These are phyloP conservation scores for Kewa caespitosa DNA, from an alignment of 179 eudicot genomes.

Conservation along the genomic window DNA sequence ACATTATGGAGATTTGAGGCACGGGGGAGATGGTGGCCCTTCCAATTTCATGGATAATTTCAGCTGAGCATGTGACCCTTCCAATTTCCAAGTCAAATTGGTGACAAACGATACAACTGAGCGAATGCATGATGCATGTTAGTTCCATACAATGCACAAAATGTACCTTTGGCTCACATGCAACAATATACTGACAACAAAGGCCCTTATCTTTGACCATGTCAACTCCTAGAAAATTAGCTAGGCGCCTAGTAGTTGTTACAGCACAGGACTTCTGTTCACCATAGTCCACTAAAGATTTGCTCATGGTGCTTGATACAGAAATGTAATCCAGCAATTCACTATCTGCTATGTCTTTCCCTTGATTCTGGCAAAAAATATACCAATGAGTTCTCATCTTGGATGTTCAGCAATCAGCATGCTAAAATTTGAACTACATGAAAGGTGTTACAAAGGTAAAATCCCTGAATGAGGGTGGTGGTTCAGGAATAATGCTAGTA, in stretches of 20 bases:
- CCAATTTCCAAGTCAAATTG: background rate
- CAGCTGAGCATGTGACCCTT: background rate
- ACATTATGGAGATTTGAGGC: no score
- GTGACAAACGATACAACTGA: background rate
- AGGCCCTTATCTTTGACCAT: conserved; percentile 99
- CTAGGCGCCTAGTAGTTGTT: conserved; percentile 94
- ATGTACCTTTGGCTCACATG: conserved; percentile 92
- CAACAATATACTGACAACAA: conserved; percentile 89
- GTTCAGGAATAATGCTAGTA: background rate
- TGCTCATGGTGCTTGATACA: conserved; percentile 99
- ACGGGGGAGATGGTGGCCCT: no score
- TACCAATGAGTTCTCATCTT: conserved; percentile 17
- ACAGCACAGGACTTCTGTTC: conserved; percentile 98
- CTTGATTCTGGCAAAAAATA: conserved; percentile 67
- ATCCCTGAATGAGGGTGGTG: background rate
- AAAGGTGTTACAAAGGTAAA: background rate
- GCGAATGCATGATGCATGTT: conserved; percentile 1
- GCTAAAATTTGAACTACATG: background rate
- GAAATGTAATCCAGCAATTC: conserved; percentile 96
- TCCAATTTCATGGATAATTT: background rate
- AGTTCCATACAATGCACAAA: conserved; percentile 6
- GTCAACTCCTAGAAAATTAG: conserved; percentile 93
- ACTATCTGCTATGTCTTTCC: conserved; percentile 85
- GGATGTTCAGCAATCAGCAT: background rate
- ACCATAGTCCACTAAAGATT: conserved; percentile 93